These are phyloP conservation scores for Alternaria metachromatica DNA, from an alignment of 2,329 filamentous ascomycete species.

Conservation along the genomic window DNA sequence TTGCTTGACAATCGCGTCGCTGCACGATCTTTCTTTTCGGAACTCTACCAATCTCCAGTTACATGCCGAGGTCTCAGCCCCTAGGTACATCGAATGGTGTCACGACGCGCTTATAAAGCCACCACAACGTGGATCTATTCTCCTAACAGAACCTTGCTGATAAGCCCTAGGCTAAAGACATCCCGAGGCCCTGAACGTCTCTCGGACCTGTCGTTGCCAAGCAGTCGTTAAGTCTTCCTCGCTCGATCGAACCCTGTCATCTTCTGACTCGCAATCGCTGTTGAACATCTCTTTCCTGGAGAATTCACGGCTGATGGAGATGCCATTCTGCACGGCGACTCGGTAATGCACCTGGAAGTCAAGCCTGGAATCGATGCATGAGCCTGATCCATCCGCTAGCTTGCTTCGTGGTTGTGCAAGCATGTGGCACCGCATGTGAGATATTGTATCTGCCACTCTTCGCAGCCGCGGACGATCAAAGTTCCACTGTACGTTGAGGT, in stretches of 20 bases:
- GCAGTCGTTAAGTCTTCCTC: background rate
- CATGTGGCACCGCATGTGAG: conserved; percentile 20
- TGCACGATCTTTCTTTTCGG: background rate
- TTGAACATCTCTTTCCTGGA: background rate
- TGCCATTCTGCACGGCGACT: background rate
- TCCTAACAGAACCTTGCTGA: background rate
- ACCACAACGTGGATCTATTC: background rate
- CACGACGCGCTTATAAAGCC: background rate
- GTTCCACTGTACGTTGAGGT: conserved; percentile 23
- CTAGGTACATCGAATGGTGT: background rate
- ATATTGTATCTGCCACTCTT: conserved; percentile 20
- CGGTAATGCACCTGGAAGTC: conserved; percentile 7
- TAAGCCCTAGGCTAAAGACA: background rate
- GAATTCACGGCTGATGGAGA: background rate
- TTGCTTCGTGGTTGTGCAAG: conserved; percentile 3
- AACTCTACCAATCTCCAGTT: background rate
- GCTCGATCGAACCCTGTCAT: background rate
- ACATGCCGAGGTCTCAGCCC: background rate
- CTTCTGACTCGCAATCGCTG: background rate
- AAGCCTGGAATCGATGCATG: background rate
- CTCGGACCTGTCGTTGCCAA: conserved; percentile 6
- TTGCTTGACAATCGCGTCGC: background rate
- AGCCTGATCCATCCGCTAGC: background rate
- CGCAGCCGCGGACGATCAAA: conserved; percentile 19
- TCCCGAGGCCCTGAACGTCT: background rate